Percentiles rank a stretch among this genome's conserved stretches.
Conservation (phyloP, 1,284 basidiomycete species). For the Stygiomarasmius scandens region DNA sequence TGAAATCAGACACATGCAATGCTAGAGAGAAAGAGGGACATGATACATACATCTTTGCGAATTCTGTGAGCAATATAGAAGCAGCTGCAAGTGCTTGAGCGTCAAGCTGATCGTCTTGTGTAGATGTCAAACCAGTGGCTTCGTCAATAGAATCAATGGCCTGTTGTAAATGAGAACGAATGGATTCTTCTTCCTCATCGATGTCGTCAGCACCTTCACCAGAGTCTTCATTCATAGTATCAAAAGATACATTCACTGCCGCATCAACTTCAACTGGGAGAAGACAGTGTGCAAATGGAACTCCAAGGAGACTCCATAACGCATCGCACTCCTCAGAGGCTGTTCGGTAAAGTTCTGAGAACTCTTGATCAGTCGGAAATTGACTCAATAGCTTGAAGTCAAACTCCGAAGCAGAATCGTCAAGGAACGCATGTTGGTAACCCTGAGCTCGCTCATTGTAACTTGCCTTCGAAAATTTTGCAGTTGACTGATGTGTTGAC, state of each 20-base stretch:
- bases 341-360: no score
- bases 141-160: constrained; percentile 5
- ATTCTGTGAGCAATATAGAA: constrained; percentile 1
- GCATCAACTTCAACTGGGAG: no score
- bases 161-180: not conserved
- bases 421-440: not conserved
- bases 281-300: no score
- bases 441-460: not conserved
- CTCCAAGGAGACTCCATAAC: no score
- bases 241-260: no score
- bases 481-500: not conserved
- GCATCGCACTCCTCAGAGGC: no score
- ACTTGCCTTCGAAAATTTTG: not conserved
- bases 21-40: not conserved
- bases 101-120: constrained; percentile 3
- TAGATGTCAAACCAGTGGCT: not conserved
- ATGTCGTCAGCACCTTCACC: no score
- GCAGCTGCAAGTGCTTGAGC: constrained; percentile 1
- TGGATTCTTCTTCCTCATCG: not conserved
- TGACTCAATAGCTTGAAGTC: no score
- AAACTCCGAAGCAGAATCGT: not conserved
- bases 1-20: not conserved
- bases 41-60: not conserved
- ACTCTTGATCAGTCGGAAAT: no score
- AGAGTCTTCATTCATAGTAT: no score